Conservation (phyloP, 495 filamentous ascomycete genomes). For the Penicillium cinerascens region DNA sequence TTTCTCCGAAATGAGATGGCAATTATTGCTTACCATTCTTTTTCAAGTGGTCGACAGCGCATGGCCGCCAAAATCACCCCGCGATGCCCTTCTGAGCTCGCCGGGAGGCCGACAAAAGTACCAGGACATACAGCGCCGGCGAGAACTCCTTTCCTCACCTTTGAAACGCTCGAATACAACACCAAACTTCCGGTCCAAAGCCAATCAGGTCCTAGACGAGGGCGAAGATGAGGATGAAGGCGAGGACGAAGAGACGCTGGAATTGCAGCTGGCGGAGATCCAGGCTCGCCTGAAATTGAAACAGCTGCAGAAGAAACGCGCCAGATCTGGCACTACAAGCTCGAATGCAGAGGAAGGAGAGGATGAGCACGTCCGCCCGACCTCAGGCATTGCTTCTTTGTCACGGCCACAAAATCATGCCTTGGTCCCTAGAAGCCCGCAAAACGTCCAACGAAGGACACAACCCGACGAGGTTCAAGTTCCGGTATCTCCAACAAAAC, state of each 20-base stretch:
- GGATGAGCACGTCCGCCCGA: constrained; percentile 15
- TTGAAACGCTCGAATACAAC: constrained; percentile 47
- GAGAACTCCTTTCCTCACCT: constrained; percentile 64
- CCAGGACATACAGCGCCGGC: constrained; percentile 59
- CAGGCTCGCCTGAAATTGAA: constrained; percentile 87
- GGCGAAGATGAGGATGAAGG: constrained; percentile 39
- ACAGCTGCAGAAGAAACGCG: constrained; percentile 63
- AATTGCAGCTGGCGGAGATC: constrained; percentile 79
- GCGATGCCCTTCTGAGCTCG: constrained; percentile 77
- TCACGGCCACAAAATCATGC: constrained; percentile 18
- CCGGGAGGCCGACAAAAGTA: constrained; percentile 72
- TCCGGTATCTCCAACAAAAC: constrained; percentile 71
- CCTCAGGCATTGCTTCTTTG: constrained; percentile 23
- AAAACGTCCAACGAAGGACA: constrained; percentile 8
- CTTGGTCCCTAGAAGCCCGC: constrained; percentile 24
- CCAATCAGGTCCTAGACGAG: constrained; percentile 32
- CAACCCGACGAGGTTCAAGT: constrained; percentile 59
- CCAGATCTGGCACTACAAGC: constrained; percentile 28
- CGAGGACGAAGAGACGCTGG: constrained; percentile 81
- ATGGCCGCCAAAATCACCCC: constrained; percentile 87
- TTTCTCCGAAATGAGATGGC: neutral
- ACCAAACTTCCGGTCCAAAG: constrained; percentile 36
- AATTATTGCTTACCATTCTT: neutral
- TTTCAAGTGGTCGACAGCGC: constrained; percentile 48
- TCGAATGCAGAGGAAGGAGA: constrained; percentile 24